A percentile compares a stretch with the other conserved stretches of the same genome.
phyloP scores from a whole-genome alignment of 2,329 filamentous ascomycete genomes.

The Botryosphaeria dothidea region DNA sequence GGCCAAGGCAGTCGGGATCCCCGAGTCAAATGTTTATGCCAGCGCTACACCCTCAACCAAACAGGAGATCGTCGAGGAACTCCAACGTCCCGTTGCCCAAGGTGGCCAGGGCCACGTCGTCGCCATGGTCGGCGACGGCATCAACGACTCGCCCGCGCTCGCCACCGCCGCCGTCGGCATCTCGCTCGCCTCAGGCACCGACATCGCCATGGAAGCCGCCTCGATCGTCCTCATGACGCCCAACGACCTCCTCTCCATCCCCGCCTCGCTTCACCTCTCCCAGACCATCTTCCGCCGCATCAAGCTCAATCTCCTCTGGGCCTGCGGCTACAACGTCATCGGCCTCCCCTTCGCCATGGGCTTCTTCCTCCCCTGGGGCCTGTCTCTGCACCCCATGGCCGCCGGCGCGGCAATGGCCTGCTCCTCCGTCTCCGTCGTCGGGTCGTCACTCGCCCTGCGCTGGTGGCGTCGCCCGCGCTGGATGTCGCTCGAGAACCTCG shows the following conservation, averaged over 20 bases:
- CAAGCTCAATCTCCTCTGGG: conserved; percentile 90
- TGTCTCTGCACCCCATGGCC: conserved; percentile 88
- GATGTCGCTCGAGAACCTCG: conserved; percentile 74
- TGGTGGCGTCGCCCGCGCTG: conserved; percentile 82
- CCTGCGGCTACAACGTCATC: conserved; percentile 87
- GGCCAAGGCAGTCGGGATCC: conserved; percentile 78
- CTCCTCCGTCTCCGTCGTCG: conserved; percentile 86
- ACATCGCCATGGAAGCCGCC: conserved; percentile 96
- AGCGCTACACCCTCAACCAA: conserved; percentile 92
- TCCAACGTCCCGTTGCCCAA: conserved; percentile 57
- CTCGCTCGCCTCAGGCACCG: conserved; percentile 87
- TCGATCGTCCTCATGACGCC: conserved; percentile 95
- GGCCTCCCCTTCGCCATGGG: conserved; percentile 97
- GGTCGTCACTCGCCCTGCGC: conserved; percentile 79
- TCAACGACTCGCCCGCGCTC: conserved; percentile 95
- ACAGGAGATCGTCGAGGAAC: conserved; percentile 75
- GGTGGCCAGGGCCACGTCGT: conserved; percentile 65
- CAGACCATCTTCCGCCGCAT: conserved; percentile 87
- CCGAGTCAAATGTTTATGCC: conserved; percentile 73
- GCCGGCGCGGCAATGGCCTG: conserved; percentile 92
- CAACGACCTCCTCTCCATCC: conserved; percentile 89
- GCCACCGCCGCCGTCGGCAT: conserved; percentile 93
- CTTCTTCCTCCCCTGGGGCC: conserved; percentile 84
- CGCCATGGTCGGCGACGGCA: conserved; percentile 95
- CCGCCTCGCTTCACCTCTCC: conserved; percentile 78